Percentiles rank a stretch among this genome's conserved stretches.
phyloP scores from a whole-genome alignment of 1,139 yeast species.

The Eremothecium cymbalariae region DNA sequence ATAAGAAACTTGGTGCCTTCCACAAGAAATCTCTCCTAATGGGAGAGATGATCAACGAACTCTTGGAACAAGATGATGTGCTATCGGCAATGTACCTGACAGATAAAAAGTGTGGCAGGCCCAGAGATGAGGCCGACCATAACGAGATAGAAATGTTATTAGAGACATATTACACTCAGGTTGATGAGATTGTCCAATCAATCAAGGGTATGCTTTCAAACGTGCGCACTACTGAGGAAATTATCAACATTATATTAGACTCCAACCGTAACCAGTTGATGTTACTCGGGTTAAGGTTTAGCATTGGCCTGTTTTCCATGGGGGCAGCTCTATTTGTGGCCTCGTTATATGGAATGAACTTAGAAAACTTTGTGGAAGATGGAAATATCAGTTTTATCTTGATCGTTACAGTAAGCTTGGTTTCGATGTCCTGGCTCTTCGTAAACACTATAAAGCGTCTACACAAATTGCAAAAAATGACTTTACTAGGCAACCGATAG shows the following conservation, averaged over 20 bases:
- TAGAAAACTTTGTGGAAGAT: conserved; percentile 70
- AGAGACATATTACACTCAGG: conserved; percentile 67
- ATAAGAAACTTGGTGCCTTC: conserved; percentile 73
- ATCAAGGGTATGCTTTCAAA: conserved; percentile 62
- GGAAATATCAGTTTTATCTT: conserved; percentile 46
- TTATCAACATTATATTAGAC: conserved; percentile 68
- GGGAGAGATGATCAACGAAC: conserved; percentile 76
- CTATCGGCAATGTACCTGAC: conserved; percentile 61
- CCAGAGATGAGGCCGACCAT: conserved; percentile 37
- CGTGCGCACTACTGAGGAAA: conserved; percentile 72
- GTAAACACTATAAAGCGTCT: conserved; percentile 35
- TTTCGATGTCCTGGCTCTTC: conserved; percentile 30
- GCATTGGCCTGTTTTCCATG: conserved; percentile 54
- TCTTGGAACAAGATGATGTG: conserved; percentile 78
- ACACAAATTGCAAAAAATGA: conserved; percentile 34
- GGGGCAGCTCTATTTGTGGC: conserved; percentile 61
- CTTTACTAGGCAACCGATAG: conserved; percentile 2
- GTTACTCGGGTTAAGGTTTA: conserved; percentile 61
- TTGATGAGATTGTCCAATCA: conserved; percentile 75
- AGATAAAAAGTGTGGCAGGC: conserved; percentile 30
- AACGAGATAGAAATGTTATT: conserved; percentile 67
- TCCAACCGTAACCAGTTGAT: conserved; percentile 71
- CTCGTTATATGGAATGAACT: conserved; percentile 75
- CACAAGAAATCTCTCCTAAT: conserved; percentile 78
- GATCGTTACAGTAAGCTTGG: conserved; percentile 28